Base-by-base conservation (phyloP, 106 monocot genomes). In the Dioscorea zingiberensis region DNA sequence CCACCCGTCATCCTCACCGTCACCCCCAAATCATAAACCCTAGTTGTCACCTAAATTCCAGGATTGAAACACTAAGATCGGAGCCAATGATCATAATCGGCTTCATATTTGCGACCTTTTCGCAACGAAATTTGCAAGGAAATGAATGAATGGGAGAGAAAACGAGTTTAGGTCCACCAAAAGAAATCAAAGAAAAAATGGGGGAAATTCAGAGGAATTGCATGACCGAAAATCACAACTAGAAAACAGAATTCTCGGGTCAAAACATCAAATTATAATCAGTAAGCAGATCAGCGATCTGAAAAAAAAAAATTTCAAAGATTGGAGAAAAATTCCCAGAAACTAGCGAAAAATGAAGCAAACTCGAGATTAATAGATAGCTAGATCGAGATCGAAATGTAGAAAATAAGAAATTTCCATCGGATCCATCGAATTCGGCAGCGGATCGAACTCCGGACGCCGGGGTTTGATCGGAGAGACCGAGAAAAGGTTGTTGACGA, bases 1-100 rank as follows among this genome's bases (percentile, higher is more conserved):
- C 68, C 68, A 21, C 71, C 71, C 21, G 68, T 62, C 83, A 78
- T 70, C 46, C 14, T 13, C 12, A 1, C 22, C 12, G 3, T 47
- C 17, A 47, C 10, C 23, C 46, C 17, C 23, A 3, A 67, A 68
- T 28, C 54, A 44, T 59, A 59, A 66, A 27, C 58, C 59, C 54
- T 59, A 64, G 24, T 7, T 3, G 45, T 11, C 4, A 13, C 13
- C 45, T 7, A 24, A 6, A 22, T 15, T 46, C 17, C 21, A 4
- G 23, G 13, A 1, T 13, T n/a, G 3, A 25, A 64, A 47, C 38
- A 2, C 47, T 12, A 47, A 25, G 8, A 64, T 47, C 12, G 14
- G 21, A 56, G 22, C 23, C 12, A 21, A 56, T 7, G 12, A 56
- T 56, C 12, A 18, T 9, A 4, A 51, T 13, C 4, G 19, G 15